Evolutionary conservation across 306 rosid genomes (phyloP), one percentile per base, ranked within the genome.

Genomic region (Erythrophleum fordii): DNA sequence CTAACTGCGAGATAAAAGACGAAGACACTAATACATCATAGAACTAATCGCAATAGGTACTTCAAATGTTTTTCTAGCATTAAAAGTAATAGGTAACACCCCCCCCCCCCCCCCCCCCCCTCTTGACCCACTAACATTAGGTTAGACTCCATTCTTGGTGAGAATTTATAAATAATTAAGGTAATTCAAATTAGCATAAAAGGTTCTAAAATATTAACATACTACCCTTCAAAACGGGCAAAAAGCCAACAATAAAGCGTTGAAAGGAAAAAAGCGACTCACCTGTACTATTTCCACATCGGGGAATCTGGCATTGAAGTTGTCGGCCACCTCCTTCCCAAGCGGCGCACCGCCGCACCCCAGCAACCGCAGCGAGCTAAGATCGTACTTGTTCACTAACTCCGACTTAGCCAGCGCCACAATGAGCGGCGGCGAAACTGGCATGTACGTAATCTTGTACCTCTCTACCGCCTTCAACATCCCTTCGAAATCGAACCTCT

Each of bases 281-380:
- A 90, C 95, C 94, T 92, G 92, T 17, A 44, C 49, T 69, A 95
- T 78, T 68, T 81, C 92, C 12, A 88, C 89, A 20, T 82, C 8
- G 28, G 99, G 94, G 67, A 91, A 90, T 75, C 53, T 89, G 23
- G 69, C 81, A 3, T 11, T 8, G 88, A 94, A 92, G 25, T 28
- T 87, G 48, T 79, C 88, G 2, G 85, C 81, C 5, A 86, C 85
- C 79, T 90, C 93, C 75, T 85, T 85, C 0, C 92, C 90, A 5
- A 95, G 94, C 51, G 99, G 97, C 2, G 99, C 97, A 17, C 97
- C 99, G 56, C 97, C 95, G 67, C 84, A 75, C 1, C 53, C 73
- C 1, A 68, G 53, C 73, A 68, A 13, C 73, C 12, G 5, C 11
- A 68, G 31, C 31, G 53, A 68, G 53, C 73, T 68, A 5, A 68